Conservation (phyloP, 163 green algal genomes). For the Coccomyxa subellipsoidea region DNA sequence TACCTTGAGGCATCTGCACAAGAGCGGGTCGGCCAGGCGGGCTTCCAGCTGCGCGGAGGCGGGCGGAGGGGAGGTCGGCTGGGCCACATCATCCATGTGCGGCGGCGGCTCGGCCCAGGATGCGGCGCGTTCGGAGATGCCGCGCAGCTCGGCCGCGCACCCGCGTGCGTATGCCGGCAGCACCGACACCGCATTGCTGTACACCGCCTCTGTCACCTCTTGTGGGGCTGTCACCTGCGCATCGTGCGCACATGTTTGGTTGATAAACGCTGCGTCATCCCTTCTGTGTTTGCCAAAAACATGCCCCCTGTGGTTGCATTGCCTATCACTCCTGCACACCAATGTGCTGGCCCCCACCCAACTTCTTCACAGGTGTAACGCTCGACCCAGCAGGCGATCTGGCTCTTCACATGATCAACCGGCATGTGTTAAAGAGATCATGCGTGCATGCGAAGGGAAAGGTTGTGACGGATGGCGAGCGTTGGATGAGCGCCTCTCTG, state of each 20-base stretch:
- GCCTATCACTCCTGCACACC: too few relatives aligned
- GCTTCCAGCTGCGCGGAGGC: constrained; percentile 8
- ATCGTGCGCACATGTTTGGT: too few relatives aligned
- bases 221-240: constrained; percentile 8
- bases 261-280: too few relatives aligned
- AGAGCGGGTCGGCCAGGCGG: constrained; percentile 42
- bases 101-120: constrained; percentile 32
- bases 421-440: too few relatives aligned
- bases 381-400: too few relatives aligned
- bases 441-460: neutral
- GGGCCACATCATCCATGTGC: constrained; percentile 18
- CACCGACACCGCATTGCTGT: constrained; percentile 29
- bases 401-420: too few relatives aligned
- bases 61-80: neutral
- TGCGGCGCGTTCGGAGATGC: constrained; percentile 19
- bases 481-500: neutral
- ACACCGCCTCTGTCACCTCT: constrained; percentile 22
- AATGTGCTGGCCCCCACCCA: too few relatives aligned
- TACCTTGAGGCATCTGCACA: constrained; percentile 50
- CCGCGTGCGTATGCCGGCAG: constrained; percentile 37
- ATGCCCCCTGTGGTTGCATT: too few relatives aligned
- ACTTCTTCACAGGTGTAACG: too few relatives aligned
- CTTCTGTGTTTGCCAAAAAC: too few relatives aligned
- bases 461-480: too few relatives aligned
- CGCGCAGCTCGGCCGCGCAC: constrained; percentile 27